Evolutionary conservation across 2,329 filamentous ascomycete genomes (phyloP).

Genomic region (Colletotrichum sp.): DNA sequence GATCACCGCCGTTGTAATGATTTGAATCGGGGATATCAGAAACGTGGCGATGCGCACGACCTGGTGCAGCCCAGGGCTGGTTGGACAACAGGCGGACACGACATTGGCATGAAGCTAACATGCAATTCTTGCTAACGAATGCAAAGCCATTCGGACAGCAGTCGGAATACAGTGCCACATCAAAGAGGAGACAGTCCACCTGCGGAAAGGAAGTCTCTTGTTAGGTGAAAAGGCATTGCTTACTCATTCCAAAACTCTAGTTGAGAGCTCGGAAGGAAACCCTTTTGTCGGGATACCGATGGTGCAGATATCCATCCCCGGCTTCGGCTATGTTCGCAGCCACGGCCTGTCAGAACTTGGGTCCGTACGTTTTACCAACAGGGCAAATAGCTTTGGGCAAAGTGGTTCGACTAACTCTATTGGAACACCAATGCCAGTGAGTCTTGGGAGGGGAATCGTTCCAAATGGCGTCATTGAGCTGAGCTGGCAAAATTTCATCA

Average conservation of each 20-base stretch:
- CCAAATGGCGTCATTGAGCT: background rate
- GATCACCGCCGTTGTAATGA: background rate
- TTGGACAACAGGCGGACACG: background rate
- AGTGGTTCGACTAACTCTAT: background rate
- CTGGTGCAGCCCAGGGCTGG: rapidly evolving
- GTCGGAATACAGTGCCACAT: background rate
- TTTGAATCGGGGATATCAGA: background rate
- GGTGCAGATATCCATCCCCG: background rate
- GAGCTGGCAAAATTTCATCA: background rate
- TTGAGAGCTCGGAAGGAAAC: background rate
- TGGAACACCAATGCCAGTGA: background rate
- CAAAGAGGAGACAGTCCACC: background rate
- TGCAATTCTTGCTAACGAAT: background rate
- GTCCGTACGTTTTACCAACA: background rate
- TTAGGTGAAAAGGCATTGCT: background rate
- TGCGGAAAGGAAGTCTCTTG: background rate
- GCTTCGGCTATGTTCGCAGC: background rate
- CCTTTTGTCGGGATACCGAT: background rate
- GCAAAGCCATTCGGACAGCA: rapidly evolving
- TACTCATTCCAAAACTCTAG: background rate
- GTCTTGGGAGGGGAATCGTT: background rate
- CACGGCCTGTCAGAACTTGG: background rate
- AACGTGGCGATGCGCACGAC: background rate
- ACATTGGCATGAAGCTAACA: background rate
- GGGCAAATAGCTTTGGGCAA: background rate